Base-by-base conservation (phyloP, 2,329 filamentous ascomycete genomes). In the Cytospora piceicola region DNA sequence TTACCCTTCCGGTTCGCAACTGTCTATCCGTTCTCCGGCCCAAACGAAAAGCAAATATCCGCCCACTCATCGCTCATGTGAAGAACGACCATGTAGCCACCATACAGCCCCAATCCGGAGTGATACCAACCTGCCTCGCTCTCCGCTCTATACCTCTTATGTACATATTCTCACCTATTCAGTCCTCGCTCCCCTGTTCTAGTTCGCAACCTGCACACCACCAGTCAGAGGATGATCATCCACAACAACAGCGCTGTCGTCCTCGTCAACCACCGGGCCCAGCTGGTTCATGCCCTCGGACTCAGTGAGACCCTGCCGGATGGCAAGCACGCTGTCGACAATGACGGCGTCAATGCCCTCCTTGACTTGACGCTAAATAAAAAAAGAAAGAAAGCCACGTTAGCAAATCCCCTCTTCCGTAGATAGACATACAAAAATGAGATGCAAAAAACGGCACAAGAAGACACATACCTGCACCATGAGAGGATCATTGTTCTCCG, bases 291-390 rank as follows among this genome's bases (percentile, higher is more conserved):
- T 68, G 61, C 61, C 66, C 65, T 72, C 70, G 22, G 71, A 71
- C 61, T 75, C 79, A 1, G 92, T 95, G 68, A 99, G 83, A 0
- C 93, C 94, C 77, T 97, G 93, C 56, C 94, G 88, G 71, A 99
- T 97, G 51, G 92, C 92, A 34, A 98, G 85, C 3, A 99, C 94
- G 68, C 88, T 95, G 75, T 99, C 95, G 17, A 98, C 95, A 74
- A 99, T 99, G 62, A 99, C 94, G 1, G 95, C 95, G 75, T 99
- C 95, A 68, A 99, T 97, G 57, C 95, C 94, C 78, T 97, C 92
- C 63, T 92, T 91, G 12, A 96, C 92, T 88, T 99, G 95, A 69
- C 90, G 81, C 89, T 94, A 74, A 70, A 71, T 59, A 69, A n/a
- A 2, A 5, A 71, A 59, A 69, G n/a, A 2, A 5, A n/a, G 5